A percentile compares a stretch with the other conserved stretches of the same genome.
These are phyloP conservation scores for Misopates orontium DNA, from an alignment of 257 asterid species.

Conservation along the genomic window DNA sequence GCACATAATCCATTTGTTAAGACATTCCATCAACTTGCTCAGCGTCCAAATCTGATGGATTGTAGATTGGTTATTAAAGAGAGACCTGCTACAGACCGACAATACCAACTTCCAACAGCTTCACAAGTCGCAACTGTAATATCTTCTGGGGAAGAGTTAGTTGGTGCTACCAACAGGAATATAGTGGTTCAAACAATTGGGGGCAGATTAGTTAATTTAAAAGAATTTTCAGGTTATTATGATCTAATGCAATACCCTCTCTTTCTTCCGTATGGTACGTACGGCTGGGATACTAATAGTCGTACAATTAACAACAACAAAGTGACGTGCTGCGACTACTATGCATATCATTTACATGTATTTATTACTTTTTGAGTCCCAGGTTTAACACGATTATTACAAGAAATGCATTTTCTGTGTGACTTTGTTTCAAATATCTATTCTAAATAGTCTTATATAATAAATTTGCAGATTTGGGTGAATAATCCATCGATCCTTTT, in stretches of 20 bases:
- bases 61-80: not conserved
- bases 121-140: not conserved
- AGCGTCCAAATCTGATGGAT: not conserved
- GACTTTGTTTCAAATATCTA: no score
- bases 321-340: no score
- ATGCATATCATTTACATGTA: not conserved
- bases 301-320: not conserved
- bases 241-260: not conserved
- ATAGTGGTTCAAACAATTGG: no score
- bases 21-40: not conserved
- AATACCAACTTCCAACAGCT: not conserved
- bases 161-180: no score
- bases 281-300: not conserved
- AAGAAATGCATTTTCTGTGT: no score
- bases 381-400: no score
- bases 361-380: not conserved
- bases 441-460: no score
- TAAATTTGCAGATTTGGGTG: not conserved
- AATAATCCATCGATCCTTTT: not conserved
- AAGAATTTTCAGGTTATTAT: not conserved
- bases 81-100: not conserved
- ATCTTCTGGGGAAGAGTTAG: no score
- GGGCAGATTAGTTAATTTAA: no score
- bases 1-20: slow-evolving; percentile 6
- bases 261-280: not conserved